Evolutionary conservation across 179 eudicot genomes (phyloP).

Genomic region (Drosera spatulata): DNA sequence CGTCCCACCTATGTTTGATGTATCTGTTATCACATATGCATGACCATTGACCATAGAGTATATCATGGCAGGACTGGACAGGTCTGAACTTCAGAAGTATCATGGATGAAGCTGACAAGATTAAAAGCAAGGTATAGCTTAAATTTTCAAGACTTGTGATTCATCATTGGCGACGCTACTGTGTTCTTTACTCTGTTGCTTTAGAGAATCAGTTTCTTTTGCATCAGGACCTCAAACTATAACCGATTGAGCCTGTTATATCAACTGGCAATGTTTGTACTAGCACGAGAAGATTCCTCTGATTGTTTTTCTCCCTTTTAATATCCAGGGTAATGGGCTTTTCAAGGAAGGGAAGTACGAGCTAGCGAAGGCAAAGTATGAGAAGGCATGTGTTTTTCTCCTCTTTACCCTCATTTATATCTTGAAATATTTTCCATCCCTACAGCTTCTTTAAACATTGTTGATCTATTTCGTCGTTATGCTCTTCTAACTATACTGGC

Average conservation of each 20-base stretch:
- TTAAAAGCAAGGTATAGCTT: slow-evolving; percentile 69
- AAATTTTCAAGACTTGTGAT: slow-evolving; percentile 3
- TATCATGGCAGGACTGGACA: slow-evolving; percentile 79
- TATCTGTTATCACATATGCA: not conserved
- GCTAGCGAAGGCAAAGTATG: slow-evolving; percentile 96
- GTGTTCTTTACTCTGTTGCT: too few species aligned
- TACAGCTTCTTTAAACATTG: too few species aligned
- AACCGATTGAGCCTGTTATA: too few species aligned
- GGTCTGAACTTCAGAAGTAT: slow-evolving; percentile 79
- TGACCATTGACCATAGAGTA: not conserved
- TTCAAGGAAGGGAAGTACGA: slow-evolving; percentile 95
- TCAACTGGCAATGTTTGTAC: too few species aligned
- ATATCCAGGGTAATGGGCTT: slow-evolving; percentile 88
- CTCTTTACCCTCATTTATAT: not conserved
- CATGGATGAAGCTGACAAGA: slow-evolving; percentile 96
- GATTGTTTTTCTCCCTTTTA: slow-evolving; percentile 6
- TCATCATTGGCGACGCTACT: too few species aligned
- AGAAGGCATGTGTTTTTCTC: slow-evolving; percentile 49
- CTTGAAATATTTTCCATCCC: too few species aligned
- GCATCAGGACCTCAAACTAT: too few species aligned
- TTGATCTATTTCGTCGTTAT: too few species aligned
- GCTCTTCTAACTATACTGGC: not conserved
- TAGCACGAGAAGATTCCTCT: too few species aligned
- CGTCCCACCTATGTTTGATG: too few species aligned
- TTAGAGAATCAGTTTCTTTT: too few species aligned